Evolutionary conservation across 1,139 yeast genomes (phyloP), one percentile per base, ranked within the genome.

Genomic region (Saccharomyces hybrid): DNA sequence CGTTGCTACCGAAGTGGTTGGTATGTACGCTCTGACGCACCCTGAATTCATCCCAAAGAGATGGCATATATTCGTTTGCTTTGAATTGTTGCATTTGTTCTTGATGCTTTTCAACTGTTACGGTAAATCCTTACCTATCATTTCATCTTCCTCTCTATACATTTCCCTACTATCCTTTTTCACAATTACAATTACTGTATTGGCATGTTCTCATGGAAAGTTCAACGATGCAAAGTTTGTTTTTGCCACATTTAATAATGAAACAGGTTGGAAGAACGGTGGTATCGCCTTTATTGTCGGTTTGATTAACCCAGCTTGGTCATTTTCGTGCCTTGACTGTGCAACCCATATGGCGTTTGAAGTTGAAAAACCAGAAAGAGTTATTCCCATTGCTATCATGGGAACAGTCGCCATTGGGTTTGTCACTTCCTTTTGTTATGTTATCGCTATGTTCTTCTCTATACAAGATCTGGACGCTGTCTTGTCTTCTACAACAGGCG

Each of bases 301-400:
- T 53, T 70, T 83, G 57, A 79, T 83, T 61, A 83, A 82, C 65
- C 88, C 88, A 41, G 82, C 82, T 52, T 83, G 87, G 87, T 79
- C 84, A 1, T 83, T 82, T 65, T 77, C 83, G n/a, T 82, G 88
- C 67, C 71, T 83, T 54, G 88, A 83, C 64, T 80, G 84, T 59
- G 87, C 87, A 7, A 80, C 87, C 1, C 88, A 83, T 63, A 79
- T 83, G 80, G 85, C 86, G 14, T 86, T 83, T 67, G 88, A 83
- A 68, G 81, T 82, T 38, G 72, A 76, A 53, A 72, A 75, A 46
- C 85, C 87, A 9, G 83, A 81, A 64, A 73, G 77, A 49, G 80
- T 79, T 57, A 81, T 83, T 53, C 88, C 88, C 26, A 76, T 77
- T 57, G 82, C 87, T 14, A 82, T 83, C 55, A 67, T 82, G 71